Percentiles rank a stretch among this genome's conserved stretches.
These are phyloP conservation scores for Nosema granulosis DNA, from an alignment of 371 early-diverging fungal species.

Conservation along the genomic window DNA sequence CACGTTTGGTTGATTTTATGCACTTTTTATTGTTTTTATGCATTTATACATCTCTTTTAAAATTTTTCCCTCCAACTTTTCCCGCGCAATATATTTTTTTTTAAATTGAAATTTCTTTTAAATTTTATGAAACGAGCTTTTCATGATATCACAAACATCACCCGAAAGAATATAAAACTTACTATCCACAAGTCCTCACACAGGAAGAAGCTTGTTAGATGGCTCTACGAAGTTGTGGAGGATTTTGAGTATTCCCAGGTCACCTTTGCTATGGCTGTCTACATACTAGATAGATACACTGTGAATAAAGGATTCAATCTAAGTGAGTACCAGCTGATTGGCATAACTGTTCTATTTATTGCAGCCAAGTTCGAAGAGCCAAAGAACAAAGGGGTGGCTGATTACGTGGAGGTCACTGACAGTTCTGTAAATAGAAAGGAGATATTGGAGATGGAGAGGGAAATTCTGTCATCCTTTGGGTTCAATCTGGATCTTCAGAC, in stretches of 20 bases:
- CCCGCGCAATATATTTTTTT: slow-evolving; percentile 45
- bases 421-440: slow-evolving; percentile 46
- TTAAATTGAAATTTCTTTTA: slow-evolving; percentile 24
- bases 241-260: slow-evolving; percentile 55
- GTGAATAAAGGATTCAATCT: slow-evolving; percentile 21
- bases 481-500: slow-evolving; percentile 18
- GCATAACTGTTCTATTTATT: slow-evolving; percentile 58
- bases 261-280: slow-evolving; percentile 52
- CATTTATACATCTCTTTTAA: too few species aligned
- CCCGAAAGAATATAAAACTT: slow-evolving; percentile 58
- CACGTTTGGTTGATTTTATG: too few species aligned
- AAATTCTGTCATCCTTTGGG: slow-evolving; percentile 50
- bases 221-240: slow-evolving; percentile 64
- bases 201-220: slow-evolving; percentile 59
- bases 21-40: too few species aligned
- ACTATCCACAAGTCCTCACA: slow-evolving; percentile 60
- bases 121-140: slow-evolving; percentile 56
- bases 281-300: slow-evolving; percentile 62
- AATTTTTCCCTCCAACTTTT: slow-evolving; percentile 25
- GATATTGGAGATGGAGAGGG: slow-evolving; percentile 58
- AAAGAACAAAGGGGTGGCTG: slow-evolving; percentile 10
- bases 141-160: slow-evolving; percentile 66
- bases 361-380: slow-evolving; percentile 61
- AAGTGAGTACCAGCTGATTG: slow-evolving; percentile 61
- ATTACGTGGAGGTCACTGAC: slow-evolving; percentile 61